Evolutionary conservation across 495 filamentous ascomycete species (phyloP).

Genomic region (Hypoxylon lenormandii): DNA sequence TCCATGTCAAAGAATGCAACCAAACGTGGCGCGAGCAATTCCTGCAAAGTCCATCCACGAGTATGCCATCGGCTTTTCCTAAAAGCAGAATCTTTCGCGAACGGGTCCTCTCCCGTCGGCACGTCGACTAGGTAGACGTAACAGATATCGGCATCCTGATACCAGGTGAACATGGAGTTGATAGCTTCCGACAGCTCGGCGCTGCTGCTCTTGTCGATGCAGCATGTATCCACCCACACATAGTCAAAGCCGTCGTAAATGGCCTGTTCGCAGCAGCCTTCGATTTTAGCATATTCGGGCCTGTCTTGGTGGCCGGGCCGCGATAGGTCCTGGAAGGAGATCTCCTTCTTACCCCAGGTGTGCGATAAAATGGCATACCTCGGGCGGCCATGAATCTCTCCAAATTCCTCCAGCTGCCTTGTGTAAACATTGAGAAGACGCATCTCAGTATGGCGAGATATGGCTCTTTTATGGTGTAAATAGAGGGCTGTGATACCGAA

Average conservation of each 20-base stretch:
- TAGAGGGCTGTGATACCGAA: too few relatives aligned
- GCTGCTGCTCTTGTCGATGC: constrained; percentile 54
- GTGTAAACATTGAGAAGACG: constrained; percentile 6
- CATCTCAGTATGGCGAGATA: not conserved
- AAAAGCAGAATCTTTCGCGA: constrained; percentile 22
- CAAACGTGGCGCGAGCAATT: constrained; percentile 14
- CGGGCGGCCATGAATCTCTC: not conserved
- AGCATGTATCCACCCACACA: constrained; percentile 59
- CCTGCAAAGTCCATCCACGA: constrained; percentile 28
- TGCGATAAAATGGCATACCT: constrained; percentile 50
- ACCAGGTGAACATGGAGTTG: constrained; percentile 52
- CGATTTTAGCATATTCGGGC: constrained; percentile 3
- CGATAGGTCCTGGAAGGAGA: constrained; percentile 26
- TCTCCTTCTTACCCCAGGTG: constrained; percentile 47
- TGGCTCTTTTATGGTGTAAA: too few relatives aligned
- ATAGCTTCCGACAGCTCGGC: too few relatives aligned
- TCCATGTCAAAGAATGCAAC: constrained; percentile 3
- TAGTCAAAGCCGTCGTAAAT: constrained; percentile 38
- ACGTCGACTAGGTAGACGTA: constrained; percentile 52
- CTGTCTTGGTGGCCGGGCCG: not conserved
- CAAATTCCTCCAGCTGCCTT: constrained; percentile 4
- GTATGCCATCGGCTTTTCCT: constrained; percentile 14
- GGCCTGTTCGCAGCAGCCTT: constrained; percentile 13
- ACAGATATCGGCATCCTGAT: constrained; percentile 46
- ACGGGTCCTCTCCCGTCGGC: too few relatives aligned